Conservation (phyloP, 768 basidiomycete genomes). For the Xerocomus spinulosus region DNA sequence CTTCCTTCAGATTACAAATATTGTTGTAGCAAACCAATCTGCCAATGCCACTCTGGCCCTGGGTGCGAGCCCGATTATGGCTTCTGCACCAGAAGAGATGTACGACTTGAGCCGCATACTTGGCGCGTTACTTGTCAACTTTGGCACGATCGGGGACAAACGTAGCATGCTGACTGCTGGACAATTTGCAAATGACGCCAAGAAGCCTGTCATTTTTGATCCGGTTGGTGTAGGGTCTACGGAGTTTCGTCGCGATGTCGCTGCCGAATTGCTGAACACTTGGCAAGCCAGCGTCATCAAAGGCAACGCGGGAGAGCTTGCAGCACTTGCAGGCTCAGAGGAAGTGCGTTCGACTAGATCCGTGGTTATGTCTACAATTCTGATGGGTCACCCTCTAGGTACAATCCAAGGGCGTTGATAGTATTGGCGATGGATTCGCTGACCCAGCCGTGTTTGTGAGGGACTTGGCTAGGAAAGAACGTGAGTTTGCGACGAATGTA, state of each 20-base stretch:
- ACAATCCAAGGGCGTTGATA: constrained; percentile 79
- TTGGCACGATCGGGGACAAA: constrained; percentile 71
- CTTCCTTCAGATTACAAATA: constrained; percentile 72
- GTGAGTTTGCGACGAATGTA: constrained; percentile 39
- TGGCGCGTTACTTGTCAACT: constrained; percentile 76
- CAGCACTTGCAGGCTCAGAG: constrained; percentile 63
- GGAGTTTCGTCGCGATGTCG: constrained; percentile 53
- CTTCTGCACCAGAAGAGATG: constrained; percentile 78
- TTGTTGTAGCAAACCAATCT: constrained; percentile 82
- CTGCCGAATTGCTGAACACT: constrained; percentile 57
- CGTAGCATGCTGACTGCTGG: constrained; percentile 78
- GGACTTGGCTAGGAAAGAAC: constrained; percentile 64
- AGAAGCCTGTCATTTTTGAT: constrained; percentile 82
- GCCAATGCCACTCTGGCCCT: constrained; percentile 87
- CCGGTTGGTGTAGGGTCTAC: constrained; percentile 92
- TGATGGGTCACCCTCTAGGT: constrained; percentile 41
- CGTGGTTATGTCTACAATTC: not conserved
- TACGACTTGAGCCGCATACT: constrained; percentile 64
- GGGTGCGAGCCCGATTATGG: constrained; percentile 93
- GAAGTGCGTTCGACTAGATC: constrained; percentile 48
- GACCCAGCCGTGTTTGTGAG: constrained; percentile 70
- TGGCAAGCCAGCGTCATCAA: constrained; percentile 93
- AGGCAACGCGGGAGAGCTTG: constrained; percentile 90
- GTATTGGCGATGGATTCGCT: constrained; percentile 68
- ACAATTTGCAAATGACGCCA: constrained; percentile 57